Conservation (phyloP, 768 basidiomycete species). For the Gloeostereum incarnatum region DNA sequence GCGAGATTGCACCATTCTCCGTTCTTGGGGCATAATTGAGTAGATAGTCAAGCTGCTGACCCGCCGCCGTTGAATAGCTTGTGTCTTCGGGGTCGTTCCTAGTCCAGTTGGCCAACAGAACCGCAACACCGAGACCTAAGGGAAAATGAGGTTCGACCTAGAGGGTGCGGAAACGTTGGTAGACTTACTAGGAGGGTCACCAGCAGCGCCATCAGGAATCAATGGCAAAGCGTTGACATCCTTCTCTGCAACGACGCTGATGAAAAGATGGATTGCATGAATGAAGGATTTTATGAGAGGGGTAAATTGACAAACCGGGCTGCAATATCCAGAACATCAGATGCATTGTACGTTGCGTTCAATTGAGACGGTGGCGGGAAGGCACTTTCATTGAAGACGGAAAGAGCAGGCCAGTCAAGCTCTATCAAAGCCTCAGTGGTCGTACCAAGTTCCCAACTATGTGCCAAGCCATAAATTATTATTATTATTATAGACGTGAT, state of each 20-base stretch:
- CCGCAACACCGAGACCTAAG: constrained; percentile 42
- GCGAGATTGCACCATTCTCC: constrained; percentile 48
- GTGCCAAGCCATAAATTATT: neutral
- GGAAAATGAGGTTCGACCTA: constrained; percentile 3
- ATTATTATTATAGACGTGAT: neutral
- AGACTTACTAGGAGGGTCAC: constrained; percentile 48
- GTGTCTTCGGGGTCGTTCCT: constrained; percentile 20
- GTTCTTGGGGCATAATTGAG: constrained; percentile 33
- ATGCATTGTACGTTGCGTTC: constrained; percentile 18
- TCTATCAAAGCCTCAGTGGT: constrained; percentile 48
- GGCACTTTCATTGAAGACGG: constrained; percentile 34
- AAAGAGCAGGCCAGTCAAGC: constrained; percentile 35
- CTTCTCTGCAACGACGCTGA: constrained; percentile 27
- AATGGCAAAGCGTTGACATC: constrained; percentile 28
- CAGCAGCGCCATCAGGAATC: constrained; percentile 40
- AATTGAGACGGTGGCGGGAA: constrained; percentile 29
- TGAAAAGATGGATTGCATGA: neutral
- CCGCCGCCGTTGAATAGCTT: constrained; percentile 31
- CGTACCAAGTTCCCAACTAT: constrained; percentile 55
- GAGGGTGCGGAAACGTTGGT: neutral
- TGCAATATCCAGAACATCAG: constrained; percentile 32
- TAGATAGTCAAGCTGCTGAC: constrained; percentile 38
- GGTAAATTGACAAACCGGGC: constrained; percentile 18
- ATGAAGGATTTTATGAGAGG: constrained; percentile 1
- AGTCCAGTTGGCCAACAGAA: constrained; percentile 47